Base-by-base conservation (phyloP, 2,329 filamentous ascomycete genomes). In the Microcyclosporella mali region DNA sequence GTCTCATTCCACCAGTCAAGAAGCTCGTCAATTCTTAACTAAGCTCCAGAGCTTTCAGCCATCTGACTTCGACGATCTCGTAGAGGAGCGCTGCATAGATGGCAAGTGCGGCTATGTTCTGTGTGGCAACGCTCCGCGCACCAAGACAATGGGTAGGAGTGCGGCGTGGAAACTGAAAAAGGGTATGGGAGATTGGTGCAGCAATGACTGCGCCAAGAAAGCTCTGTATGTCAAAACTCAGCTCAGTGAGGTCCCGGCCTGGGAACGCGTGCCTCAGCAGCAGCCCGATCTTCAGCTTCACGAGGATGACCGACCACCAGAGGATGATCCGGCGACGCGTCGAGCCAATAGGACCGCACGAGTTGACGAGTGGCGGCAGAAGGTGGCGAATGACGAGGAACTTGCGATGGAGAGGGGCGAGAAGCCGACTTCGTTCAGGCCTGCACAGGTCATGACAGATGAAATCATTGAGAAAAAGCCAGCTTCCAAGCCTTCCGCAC, bases 191-290 rank as follows among this genome's bases (percentile, higher is more conserved):
- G 84, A 82, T 66, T 98, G 88, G 87, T 98, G 92, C 65, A 86
- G 82, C 0, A 74, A 82, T 41, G 74, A 73, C 30, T 98, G 92
- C 67, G 85, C 85, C 2, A 78, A 79, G 51, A 76, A 86, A 37
- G 88, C 86, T 2, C 72, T 94, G 52, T 95, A 88, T 64, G 74
- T 97, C 55, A 86, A 88, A 59, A 85, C 94, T 17, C 92, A 98
- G 71, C 76, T 97, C 30, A 83, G 78, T 52, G 85, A 92, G 60
- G 82, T 84, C 49, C 87, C 88, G 0, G 86, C 85, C 0, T 95
- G 89, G 88, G 80, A 92, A 65, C 75, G 89, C 40, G 77, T 76
- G 4, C 79, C 77, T 19, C 64, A 63, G 6, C 55, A 60, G 32
- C 58, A 57, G 10, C 59, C 62, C 25, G 58, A 61, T 21, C 63